phyloP scores from a whole-genome alignment of 2,329 filamentous ascomycete species.

The Sarocladiaceae sp. region DNA sequence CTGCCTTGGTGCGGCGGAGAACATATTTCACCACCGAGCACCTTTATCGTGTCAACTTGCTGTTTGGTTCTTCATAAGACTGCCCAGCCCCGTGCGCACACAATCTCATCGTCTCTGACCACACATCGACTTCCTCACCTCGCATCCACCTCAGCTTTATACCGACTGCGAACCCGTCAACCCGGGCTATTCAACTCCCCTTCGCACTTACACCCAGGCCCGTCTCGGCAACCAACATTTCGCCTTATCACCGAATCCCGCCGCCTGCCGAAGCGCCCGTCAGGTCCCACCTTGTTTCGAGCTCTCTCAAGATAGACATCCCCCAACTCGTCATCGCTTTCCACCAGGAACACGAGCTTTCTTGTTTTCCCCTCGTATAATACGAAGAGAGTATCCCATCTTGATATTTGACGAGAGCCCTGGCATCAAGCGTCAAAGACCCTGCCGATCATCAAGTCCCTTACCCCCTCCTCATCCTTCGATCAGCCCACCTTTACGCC shows the following conservation, averaged over 20 bases:
- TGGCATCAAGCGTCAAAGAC: too few relatives aligned
- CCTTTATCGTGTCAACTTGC: too few relatives aligned
- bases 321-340: slow-evolving; percentile 1
- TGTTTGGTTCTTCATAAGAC: too few relatives aligned
- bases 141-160: background rate
- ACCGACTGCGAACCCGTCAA: too few relatives aligned
- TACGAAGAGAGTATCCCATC: too few relatives aligned
- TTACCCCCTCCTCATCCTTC: background rate
- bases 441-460: slow-evolving; percentile 4
- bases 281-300: slow-evolving; percentile 5
- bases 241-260: background rate
- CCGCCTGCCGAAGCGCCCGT: slow-evolving; percentile 7
- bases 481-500: background rate
- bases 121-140: too few relatives aligned
- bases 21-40: too few relatives aligned
- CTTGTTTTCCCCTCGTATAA: background rate
- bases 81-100: too few relatives aligned
- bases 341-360: background rate
- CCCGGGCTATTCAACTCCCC: too few relatives aligned
- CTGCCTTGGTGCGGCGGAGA: too few relatives aligned
- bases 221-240: slow-evolving; percentile 1
- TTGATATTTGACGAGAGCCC: too few relatives aligned
- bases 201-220: background rate
- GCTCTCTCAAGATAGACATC: slow-evolving; percentile 5
- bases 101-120: too few relatives aligned